A percentile compares a stretch with the other conserved stretches of the same genome.
Evolutionary conservation across 192 early-diverging fungal species (phyloP).

Genomic region (Backusella tarrabulga): DNA sequence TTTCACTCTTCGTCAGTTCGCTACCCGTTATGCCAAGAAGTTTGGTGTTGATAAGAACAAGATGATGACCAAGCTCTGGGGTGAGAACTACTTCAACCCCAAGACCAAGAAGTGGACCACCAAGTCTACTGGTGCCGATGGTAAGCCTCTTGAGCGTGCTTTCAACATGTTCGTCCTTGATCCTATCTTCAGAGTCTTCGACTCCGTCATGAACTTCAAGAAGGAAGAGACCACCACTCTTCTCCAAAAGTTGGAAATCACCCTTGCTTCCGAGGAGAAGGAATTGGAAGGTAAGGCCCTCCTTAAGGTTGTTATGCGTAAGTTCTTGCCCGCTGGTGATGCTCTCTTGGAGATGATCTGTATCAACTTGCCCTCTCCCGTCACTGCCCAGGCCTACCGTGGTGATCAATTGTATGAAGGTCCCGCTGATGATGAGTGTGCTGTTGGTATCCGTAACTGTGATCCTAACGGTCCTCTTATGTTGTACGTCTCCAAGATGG

Average conservation of each 20-base stretch:
- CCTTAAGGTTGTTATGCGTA: slow-evolving; percentile 94
- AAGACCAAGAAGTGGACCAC: slow-evolving; percentile 96
- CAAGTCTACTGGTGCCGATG: slow-evolving; percentile 69
- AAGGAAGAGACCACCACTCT: slow-evolving; percentile 81
- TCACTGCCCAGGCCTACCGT: slow-evolving; percentile 90
- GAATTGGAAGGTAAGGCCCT: slow-evolving; percentile 90
- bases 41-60: slow-evolving; percentile 93
- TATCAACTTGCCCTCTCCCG: slow-evolving; percentile 95
- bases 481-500: slow-evolving; percentile 99
- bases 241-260: slow-evolving; percentile 84
- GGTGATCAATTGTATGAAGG: slow-evolving; percentile 94
- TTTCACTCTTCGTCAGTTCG: slow-evolving; percentile 97
- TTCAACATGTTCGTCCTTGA: slow-evolving; percentile 97
- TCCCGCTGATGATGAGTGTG: slow-evolving; percentile 92
- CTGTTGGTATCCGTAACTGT: slow-evolving; percentile 81
- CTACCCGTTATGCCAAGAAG: slow-evolving; percentile 94
- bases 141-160: slow-evolving; percentile 88
- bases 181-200: slow-evolving; percentile 97
- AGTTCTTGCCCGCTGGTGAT: slow-evolving; percentile 97
- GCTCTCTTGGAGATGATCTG: slow-evolving; percentile 98
- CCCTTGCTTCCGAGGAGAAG: slow-evolving; percentile 82
- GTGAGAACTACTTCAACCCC: slow-evolving; percentile 99
- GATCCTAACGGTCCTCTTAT: slow-evolving; percentile 95
- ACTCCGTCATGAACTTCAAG: slow-evolving; percentile 94
- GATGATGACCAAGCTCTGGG: slow-evolving; percentile 96